Evolutionary conservation across 2,329 filamentous ascomycete species (phyloP).

Genomic region (Chrysoporthe cubensis): DNA sequence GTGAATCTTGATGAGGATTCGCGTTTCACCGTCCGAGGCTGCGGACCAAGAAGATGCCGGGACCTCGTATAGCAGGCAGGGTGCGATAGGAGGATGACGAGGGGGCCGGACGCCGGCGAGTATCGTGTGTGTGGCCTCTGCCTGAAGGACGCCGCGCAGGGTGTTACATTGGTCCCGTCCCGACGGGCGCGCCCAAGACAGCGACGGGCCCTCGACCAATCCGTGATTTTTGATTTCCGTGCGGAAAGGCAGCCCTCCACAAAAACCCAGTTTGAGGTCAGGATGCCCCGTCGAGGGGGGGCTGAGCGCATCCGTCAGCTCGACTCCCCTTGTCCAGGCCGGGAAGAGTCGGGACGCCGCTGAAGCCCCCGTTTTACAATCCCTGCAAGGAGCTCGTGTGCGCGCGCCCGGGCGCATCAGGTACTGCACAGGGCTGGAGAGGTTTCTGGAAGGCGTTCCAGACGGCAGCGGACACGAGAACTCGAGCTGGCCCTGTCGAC

Average conservation of each 20-base stretch:
- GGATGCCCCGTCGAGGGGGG: background rate
- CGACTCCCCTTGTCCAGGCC: background rate
- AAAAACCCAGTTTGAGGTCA: no score
- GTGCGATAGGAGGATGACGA: background rate
- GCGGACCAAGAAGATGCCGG: background rate
- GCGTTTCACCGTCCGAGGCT: constrained; percentile 20
- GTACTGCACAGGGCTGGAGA: background rate
- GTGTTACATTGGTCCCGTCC: no score
- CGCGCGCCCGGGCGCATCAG: background rate
- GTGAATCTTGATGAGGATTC: constrained; percentile 18
- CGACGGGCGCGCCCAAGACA: background rate
- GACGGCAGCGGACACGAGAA: no score
- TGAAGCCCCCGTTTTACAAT: constrained; percentile 3
- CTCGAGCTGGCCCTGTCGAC: background rate
- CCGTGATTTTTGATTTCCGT: background rate
- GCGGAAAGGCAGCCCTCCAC: no score
- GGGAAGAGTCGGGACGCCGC: constrained; percentile 2
- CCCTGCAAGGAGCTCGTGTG: constrained; percentile 11
- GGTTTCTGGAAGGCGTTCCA: no score
- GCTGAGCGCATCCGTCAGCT: constrained; percentile 12
- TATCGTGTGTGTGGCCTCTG: no score
- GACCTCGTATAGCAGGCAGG: background rate
- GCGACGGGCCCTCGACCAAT: background rate
- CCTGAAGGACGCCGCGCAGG: no score
- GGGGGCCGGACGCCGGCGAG: no score